A percentile compares a stretch with the other conserved stretches of the same genome.
phyloP scores from a whole-genome alignment of 1,284 basidiomycete genomes.

The Leccinum griseonigrum region DNA sequence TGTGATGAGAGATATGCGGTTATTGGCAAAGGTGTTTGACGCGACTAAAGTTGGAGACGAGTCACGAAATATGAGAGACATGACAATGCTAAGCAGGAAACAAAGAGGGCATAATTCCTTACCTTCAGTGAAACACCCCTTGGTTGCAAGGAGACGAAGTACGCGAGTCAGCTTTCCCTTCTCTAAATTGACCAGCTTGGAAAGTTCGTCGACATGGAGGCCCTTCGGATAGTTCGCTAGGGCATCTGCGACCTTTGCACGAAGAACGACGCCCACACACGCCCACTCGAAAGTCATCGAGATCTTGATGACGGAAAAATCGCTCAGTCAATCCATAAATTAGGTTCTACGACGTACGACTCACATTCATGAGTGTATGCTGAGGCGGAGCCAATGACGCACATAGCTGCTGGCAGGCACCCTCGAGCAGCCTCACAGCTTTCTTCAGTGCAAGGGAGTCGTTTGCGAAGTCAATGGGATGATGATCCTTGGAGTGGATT shows the following conservation, averaged over 20 bases:
- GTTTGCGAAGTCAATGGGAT: conserved; percentile 24
- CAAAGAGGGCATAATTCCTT: not conserved
- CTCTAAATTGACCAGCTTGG: conserved; percentile 25
- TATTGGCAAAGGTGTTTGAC: conserved; percentile 27
- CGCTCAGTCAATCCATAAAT: not conserved
- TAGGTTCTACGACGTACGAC: not conserved
- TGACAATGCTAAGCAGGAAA: no score
- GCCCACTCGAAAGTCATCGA: conserved; percentile 28
- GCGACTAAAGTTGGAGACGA: conserved; percentile 16
- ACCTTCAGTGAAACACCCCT: conserved; percentile 36
- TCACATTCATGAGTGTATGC: conserved; percentile 21
- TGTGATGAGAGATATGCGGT: conserved; percentile 28
- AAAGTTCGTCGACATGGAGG: conserved; percentile 24
- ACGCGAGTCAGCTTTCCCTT: conserved; percentile 30
- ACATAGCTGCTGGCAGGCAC: conserved; percentile 29
- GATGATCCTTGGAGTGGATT: conserved; percentile 20
- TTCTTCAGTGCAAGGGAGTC: conserved; percentile 26
- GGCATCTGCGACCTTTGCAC: conserved; percentile 25
- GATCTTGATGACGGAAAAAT: conserved; percentile 8
- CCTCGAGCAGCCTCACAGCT: conserved; percentile 30
- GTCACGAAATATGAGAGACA: not conserved
- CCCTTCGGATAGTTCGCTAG: conserved; percentile 26
- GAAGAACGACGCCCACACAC: conserved; percentile 22
- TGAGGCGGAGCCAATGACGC: conserved; percentile 30
- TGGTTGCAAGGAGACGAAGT: conserved; percentile 33